A percentile compares a stretch with the other conserved stretches of the same genome.
Conservation (phyloP, 1,284 basidiomycete species). For the Amylostereum areolatum region DNA sequence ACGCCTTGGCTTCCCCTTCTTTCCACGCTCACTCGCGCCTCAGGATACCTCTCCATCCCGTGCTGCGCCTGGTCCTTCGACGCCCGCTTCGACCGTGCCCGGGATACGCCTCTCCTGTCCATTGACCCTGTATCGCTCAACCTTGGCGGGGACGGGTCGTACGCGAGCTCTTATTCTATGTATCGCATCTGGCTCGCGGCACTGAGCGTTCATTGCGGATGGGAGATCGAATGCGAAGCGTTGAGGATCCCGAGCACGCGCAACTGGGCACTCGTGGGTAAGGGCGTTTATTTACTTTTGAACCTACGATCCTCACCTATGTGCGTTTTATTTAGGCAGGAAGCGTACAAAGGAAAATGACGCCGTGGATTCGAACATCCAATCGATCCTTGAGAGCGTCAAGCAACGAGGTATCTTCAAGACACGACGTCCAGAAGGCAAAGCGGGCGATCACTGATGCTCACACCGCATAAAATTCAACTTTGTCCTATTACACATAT, state of each 20-base stretch:
- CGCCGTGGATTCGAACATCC: no score
- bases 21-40: conserved; percentile 50
- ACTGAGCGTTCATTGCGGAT: conserved; percentile 69
- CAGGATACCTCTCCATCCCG: conserved; percentile 85
- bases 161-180: conserved; percentile 64
- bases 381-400: conserved; percentile 43
- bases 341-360: no score
- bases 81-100: conserved; percentile 47
- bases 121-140: conserved; percentile 40
- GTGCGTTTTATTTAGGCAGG: conserved; percentile 9
- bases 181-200: conserved; percentile 82
- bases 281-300: conserved; percentile 28
- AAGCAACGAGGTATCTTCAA: conserved; percentile 58
- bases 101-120: conserved; percentile 29
- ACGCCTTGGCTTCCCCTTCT: conserved; percentile 86
- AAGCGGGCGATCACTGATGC: conserved; percentile 40
- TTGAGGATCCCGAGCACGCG: conserved; percentile 89
- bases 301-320: no score
- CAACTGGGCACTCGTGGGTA: conserved; percentile 88
- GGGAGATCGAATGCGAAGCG: conserved; percentile 81
- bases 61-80: conserved; percentile 86
- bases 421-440: conserved; percentile 66
- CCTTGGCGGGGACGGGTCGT: conserved; percentile 50
- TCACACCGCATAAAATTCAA: no score
- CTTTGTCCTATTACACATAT: no score